phyloP scores from a whole-genome alignment of 2,329 filamentous ascomycete genomes.

The Neocucurbitaria cava region DNA sequence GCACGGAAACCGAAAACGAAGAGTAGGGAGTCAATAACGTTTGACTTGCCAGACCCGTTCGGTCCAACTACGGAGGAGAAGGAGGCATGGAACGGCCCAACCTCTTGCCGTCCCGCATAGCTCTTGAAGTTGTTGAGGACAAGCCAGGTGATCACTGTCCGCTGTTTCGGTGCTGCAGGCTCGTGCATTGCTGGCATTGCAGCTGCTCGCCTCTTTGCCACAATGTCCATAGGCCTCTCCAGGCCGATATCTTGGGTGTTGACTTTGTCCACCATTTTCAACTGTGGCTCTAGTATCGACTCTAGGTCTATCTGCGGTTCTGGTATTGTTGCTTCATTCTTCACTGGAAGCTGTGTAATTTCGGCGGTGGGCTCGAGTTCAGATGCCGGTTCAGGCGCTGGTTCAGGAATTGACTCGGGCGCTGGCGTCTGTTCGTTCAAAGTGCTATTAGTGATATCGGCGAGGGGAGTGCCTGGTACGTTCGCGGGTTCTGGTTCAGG shows the following conservation, averaged over 20 bases:
- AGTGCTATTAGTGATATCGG: constrained; percentile 74
- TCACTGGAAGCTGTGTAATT: constrained; percentile 73
- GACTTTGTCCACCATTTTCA: constrained; percentile 68
- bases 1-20: constrained; percentile 99
- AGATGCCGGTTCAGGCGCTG: constrained; percentile 36
- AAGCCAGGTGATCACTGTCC: constrained; percentile 91
- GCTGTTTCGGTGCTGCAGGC: constrained; percentile 77
- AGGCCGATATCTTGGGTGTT: constrained; percentile 78
- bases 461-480: constrained; percentile 62
- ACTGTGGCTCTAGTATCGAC: constrained; percentile 51
- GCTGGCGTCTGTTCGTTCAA: constrained; percentile 63
- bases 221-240: constrained; percentile 92
- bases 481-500: constrained; percentile 63
- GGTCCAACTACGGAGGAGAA: constrained; percentile 98
- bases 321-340: constrained; percentile 55
- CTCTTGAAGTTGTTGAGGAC: constrained; percentile 98
- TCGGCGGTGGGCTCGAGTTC: constrained; percentile 61
- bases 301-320: constrained; percentile 26
- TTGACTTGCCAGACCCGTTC: constrained; percentile 97
- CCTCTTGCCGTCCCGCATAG: constrained; percentile 93
- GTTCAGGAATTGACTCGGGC: constrained; percentile 30
- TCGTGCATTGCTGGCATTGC: constrained; percentile 70
- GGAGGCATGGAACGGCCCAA: constrained; percentile 94
- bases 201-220: constrained; percentile 81
- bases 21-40: constrained; percentile 95